Conservation (phyloP, 1,284 basidiomycete genomes). For the Austroboletus niveus region DNA sequence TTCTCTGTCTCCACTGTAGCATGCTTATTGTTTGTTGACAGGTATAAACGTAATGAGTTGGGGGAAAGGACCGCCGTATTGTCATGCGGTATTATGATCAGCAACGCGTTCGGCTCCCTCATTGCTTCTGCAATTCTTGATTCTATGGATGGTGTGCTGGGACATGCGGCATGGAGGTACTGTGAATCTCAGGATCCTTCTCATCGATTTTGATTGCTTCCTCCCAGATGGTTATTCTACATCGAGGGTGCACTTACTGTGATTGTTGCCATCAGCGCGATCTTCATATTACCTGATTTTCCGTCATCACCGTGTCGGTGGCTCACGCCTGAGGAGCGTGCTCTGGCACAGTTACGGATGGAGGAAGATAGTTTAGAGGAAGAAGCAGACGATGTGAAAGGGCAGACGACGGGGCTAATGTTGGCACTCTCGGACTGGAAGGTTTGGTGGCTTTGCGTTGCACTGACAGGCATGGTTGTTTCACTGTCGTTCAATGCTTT, state of each 20-base stretch:
- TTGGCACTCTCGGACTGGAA: conserved; percentile 58
- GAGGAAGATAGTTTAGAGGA: conserved; percentile 54
- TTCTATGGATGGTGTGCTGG: conserved; percentile 69
- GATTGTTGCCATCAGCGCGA: conserved; percentile 55
- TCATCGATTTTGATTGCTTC: not conserved
- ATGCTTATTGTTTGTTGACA: conserved; percentile 5
- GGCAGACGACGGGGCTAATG: conserved; percentile 16
- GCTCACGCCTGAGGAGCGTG: conserved; percentile 61
- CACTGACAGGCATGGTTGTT: conserved; percentile 47
- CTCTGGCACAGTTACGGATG: conserved; percentile 73
- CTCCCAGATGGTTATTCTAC: conserved; percentile 60
- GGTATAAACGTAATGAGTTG: conserved; percentile 65
- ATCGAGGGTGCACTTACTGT: conserved; percentile 71
- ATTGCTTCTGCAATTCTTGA: conserved; percentile 73
- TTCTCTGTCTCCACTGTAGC: not conserved
- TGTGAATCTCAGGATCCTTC: not conserved
- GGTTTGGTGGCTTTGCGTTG: conserved; percentile 54
- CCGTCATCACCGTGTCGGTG: conserved; percentile 54
- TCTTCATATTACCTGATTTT: conserved; percentile 79
- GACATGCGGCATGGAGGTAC: conserved; percentile 72
- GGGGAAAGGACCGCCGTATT: conserved; percentile 73
- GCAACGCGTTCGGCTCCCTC: conserved; percentile 81
- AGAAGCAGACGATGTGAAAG: conserved; percentile 10
- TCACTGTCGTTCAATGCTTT: conserved; percentile 61
- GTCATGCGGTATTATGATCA: conserved; percentile 70